Evolutionary conservation across 345 rosid species (phyloP).

Genomic region (Aquilaria malaccensis): DNA sequence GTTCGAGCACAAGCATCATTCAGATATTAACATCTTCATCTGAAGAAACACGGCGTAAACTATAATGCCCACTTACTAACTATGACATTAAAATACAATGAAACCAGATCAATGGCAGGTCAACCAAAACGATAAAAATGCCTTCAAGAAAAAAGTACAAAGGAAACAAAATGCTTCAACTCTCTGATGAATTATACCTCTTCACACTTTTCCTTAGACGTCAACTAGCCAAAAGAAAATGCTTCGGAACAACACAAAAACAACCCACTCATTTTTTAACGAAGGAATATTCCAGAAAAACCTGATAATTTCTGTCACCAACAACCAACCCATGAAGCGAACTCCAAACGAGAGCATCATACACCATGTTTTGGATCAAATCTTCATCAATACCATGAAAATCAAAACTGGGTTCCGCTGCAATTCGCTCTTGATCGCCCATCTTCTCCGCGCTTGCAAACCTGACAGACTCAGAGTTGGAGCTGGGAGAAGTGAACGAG

Average conservation of each 20-base stretch:
- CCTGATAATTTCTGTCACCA: conserved; percentile 72
- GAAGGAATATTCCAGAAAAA: not conserved
- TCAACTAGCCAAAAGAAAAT: not conserved
- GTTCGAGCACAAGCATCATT: not conserved
- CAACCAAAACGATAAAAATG: not conserved
- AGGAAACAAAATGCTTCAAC: not conserved
- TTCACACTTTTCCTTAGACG: not conserved
- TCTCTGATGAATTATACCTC: not conserved
- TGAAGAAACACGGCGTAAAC: not conserved
- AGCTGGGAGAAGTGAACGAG: conserved; percentile 4
- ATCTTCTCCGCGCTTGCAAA: conserved; percentile 31
- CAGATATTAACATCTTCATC: not conserved
- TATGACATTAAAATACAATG: not conserved
- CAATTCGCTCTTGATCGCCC: conserved; percentile 29
- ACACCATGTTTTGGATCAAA: conserved; percentile 61
- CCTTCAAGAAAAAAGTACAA: not conserved
- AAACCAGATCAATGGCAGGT: not conserved
- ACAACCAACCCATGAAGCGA: conserved; percentile 94
- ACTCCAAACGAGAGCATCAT: conserved; percentile 96
- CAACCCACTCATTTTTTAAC: not conserved
- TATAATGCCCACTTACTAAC: not conserved
- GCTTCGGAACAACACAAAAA: not conserved
- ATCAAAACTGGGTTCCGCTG: conserved; percentile 26
- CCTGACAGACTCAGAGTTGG: conserved; percentile 29
- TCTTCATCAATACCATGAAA: conserved; percentile 42